Conservation (phyloP, 1,284 basidiomycete genomes). For the Austroboletus rostrupii region DNA sequence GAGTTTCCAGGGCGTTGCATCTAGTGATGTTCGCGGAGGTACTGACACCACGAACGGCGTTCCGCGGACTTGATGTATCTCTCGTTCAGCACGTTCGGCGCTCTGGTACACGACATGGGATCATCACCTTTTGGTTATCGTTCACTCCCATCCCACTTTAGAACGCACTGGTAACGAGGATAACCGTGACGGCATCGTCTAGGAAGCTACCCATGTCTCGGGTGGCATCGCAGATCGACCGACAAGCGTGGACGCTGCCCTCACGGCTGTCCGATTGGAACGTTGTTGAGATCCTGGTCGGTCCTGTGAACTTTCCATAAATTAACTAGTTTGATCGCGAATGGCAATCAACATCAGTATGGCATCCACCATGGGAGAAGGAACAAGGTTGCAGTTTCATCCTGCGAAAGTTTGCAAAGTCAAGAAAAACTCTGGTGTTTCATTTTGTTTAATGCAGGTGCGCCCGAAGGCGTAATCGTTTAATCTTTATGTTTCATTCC, state of each 20-base stretch:
- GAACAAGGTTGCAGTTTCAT: too few relatives aligned
- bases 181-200: neutral
- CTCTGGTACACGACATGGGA: neutral
- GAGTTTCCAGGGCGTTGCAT: neutral
- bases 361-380: too few relatives aligned
- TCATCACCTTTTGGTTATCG: neutral
- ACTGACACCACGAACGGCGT: neutral
- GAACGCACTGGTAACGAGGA: neutral
- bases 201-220: neutral
- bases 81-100: neutral
- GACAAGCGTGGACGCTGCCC: neutral
- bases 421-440: too few relatives aligned
- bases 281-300: neutral
- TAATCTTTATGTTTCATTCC: too few relatives aligned
- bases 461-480: too few relatives aligned
- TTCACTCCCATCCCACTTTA: neutral
- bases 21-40: neutral
- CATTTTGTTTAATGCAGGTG: too few relatives aligned
- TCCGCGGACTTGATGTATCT: neutral
- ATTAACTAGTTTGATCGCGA: neutral
- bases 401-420: too few relatives aligned
- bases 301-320: neutral
- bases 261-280: neutral
- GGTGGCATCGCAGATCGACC: neutral
- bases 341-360: too few relatives aligned